Base-by-base conservation (phyloP, 2,329 filamentous ascomycete species). In the Bipolaris sorokiniana region DNA sequence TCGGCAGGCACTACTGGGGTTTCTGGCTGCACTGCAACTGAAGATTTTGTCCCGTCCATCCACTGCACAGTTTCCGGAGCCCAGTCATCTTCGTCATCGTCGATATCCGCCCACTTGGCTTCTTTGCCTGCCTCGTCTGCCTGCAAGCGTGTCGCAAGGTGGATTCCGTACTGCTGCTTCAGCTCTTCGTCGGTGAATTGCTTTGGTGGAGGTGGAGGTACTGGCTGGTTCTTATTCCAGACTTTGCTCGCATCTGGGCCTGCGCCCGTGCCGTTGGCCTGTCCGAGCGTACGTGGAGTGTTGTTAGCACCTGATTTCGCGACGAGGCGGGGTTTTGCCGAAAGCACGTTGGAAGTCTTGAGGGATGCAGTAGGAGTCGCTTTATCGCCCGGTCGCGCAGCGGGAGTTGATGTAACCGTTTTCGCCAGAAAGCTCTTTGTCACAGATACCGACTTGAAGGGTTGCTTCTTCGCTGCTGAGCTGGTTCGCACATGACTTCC, bases 211-310 rank as follows among this genome's bases (percentile, higher is more conserved):
- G 89, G 87, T 6, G 84, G 83, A 51, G 87, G 84, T 6, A 82
- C 84, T 89, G 90, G 90, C 81, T 88, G 84, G 74, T 95, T 96
- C 78, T 92, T 93, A 79, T 95, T 96, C 91, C 91, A 96, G 38
- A 96, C 90, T 51, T 84, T 89, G 75, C 81, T 90, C 28, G 85
- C 83, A 74, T 93, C 90, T 13, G 90, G 89, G 23, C 86, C 87
- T 58, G 84, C 72, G 16, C 83, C 81, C 33, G 83, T 69, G 61
- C 88, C 87, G 49, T 84, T 84, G 59, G 86, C 84, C 68, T 86
- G 88, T 52, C 77, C 75, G 54, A 82, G 75, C 22, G 80, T 65
- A 56, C 84, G 84, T 36, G 68, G 82, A 11, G 81, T 76, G 63
- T 85, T 85, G 48, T 84, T 81, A 42, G 85, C 76, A 26, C 86